Percentiles rank a stretch among this genome's conserved stretches.
Conservation (phyloP, 2,329 filamentous ascomycete species). For the Xylaria polymorpha region DNA sequence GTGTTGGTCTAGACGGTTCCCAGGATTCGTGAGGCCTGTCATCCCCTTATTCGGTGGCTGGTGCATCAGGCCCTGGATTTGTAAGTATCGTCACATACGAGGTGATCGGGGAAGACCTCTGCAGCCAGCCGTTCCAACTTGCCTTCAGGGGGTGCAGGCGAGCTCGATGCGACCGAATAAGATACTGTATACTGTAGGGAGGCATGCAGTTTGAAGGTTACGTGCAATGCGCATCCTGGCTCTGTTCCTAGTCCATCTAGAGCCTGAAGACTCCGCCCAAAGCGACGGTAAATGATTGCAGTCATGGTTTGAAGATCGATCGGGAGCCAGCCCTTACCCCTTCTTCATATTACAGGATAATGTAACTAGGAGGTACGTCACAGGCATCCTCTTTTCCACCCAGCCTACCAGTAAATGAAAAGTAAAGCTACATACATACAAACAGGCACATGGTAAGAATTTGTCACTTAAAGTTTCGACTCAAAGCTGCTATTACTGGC, state of each 20-base stretch:
- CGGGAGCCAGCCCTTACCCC: not conserved
- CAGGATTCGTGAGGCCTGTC: not conserved
- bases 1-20: not conserved
- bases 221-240: not conserved
- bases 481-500: not conserved
- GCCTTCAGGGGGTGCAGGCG: not conserved
- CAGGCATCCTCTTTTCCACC: not conserved
- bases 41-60: not conserved
- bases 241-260: not conserved
- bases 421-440: slow-evolving; percentile 4
- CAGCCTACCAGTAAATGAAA: not conserved
- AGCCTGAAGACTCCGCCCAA: not conserved
- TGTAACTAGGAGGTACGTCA: not conserved
- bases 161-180: slow-evolving; percentile 16
- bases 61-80: not conserved
- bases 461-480: slow-evolving; percentile 9
- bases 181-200: not conserved
- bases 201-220: slow-evolving; percentile 7
- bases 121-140: slow-evolving; percentile 1
- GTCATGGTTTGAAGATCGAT: not conserved
- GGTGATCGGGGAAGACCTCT: not conserved
- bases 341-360: not conserved
- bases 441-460: slow-evolving; percentile 3
- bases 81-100: slow-evolving; percentile 5
- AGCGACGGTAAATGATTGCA: not conserved